A percentile compares a stretch with the other conserved stretches of the same genome.
Conservation (phyloP, 2,329 filamentous ascomycete genomes). For the Pezicula rhizophila region DNA sequence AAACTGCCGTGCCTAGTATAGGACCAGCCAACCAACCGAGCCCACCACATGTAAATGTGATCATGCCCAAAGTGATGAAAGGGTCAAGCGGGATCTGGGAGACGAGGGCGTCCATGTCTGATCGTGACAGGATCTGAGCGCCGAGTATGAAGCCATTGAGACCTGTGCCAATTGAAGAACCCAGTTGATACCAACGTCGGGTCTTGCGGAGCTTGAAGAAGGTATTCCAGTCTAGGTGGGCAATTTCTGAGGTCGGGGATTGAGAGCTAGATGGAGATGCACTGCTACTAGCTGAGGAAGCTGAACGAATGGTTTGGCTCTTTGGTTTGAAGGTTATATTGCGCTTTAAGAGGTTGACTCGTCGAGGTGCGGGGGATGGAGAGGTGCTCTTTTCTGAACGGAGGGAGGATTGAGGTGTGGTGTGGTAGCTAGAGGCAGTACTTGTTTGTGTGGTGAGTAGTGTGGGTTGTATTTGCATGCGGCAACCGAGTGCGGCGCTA, state of each 20-base stretch:
- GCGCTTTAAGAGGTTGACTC: constrained; percentile 20
- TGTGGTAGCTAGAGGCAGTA: constrained; percentile 12
- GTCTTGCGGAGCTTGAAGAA: constrained; percentile 88
- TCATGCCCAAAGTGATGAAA: constrained; percentile 75
- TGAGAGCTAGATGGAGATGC: constrained; percentile 5
- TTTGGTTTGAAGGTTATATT: constrained; percentile 21
- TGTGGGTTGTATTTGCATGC: constrained; percentile 19
- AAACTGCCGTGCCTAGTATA: constrained; percentile 71
- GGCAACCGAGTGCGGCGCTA: constrained; percentile 24
- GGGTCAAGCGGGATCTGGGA: constrained; percentile 78
- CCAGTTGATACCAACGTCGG: constrained; percentile 76
- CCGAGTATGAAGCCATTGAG: constrained; percentile 55
- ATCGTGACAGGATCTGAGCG: constrained; percentile 60
- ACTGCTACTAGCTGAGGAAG: constrained; percentile 12
- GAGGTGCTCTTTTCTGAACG: constrained; percentile 11
- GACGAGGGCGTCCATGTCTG: constrained; percentile 67
- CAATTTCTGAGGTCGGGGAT: constrained; percentile 5
- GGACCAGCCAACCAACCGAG: constrained; percentile 86
- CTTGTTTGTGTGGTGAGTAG: constrained; percentile 14
- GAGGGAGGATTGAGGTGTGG: constrained; percentile 15
- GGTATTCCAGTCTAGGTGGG: constrained; percentile 70
- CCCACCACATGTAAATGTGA: constrained; percentile 70
- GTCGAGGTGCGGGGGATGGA: constrained; percentile 11
- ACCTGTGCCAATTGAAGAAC: constrained; percentile 65
- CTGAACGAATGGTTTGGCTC: constrained; percentile 6